These are phyloP conservation scores for Oryza glumipatula DNA, from an alignment of 176 grass and related monocot species.

Conservation along the genomic window DNA sequence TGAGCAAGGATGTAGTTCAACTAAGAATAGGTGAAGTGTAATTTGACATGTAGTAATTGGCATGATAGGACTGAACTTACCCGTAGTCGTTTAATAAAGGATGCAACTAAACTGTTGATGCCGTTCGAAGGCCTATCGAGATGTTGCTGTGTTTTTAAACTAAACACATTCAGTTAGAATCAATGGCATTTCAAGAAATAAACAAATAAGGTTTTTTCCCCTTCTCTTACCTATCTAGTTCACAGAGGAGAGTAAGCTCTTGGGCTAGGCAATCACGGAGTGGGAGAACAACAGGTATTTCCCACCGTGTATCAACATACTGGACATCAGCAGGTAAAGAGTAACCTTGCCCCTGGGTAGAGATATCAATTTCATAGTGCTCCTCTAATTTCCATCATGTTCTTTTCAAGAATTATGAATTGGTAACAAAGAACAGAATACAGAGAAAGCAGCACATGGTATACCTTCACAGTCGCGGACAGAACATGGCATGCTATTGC, in stretches of 20 bases:
- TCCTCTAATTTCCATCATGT: neutral
- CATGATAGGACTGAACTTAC: slow-evolving; percentile 46
- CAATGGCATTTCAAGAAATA: neutral
- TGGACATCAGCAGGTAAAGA: slow-evolving; percentile 96
- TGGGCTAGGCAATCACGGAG: slow-evolving; percentile 72
- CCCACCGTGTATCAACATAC: slow-evolving; percentile 79
- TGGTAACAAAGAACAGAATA: neutral
- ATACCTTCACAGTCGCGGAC: slow-evolving; percentile 86
- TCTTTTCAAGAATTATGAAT: slow-evolving; percentile 10
- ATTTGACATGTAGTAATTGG: neutral
- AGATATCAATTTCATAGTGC: slow-evolving; percentile 13
- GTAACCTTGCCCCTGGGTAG: slow-evolving; percentile 78
- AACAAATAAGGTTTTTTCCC: neutral
- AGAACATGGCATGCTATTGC: slow-evolving; percentile 81
- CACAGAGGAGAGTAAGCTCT: slow-evolving; percentile 73
- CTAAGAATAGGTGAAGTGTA: neutral
- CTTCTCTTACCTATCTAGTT: slow-evolving; percentile 62
- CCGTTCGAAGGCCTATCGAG: slow-evolving; percentile 60
- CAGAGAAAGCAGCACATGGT: neutral
- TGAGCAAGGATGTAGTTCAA: slow-evolving; percentile 25
- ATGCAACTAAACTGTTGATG: slow-evolving; percentile 84
- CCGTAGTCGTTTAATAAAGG: slow-evolving; percentile 74
- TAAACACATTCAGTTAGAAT: slow-evolving; percentile 51
- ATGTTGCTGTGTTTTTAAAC: slow-evolving; percentile 75
- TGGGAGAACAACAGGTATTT: slow-evolving; percentile 81